Percentiles rank a stretch among this genome's conserved stretches.
Conservation (phyloP, 1,139 yeast genomes). For the Geotrichum restrictum region DNA sequence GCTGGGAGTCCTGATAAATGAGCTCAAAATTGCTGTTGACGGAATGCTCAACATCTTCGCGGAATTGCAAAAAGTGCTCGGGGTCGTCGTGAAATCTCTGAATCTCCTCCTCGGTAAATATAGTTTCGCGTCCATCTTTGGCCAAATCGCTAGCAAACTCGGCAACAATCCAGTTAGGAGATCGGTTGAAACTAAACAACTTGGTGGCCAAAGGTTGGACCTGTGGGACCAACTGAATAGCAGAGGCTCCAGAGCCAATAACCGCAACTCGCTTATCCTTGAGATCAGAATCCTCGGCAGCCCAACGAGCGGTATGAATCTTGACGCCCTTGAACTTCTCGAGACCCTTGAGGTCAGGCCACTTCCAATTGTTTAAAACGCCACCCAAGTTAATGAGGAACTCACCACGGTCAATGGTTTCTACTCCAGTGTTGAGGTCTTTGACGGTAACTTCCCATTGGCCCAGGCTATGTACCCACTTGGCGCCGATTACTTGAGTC, state of each 20-base stretch:
- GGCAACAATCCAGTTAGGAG: conserved; percentile 19
- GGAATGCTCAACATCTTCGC: conserved; percentile 26
- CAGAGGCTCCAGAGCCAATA: conserved; percentile 12
- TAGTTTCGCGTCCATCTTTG: conserved; percentile 18
- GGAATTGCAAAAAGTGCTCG: conserved; percentile 24
- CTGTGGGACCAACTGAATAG: conserved; percentile 9
- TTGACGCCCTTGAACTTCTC: not conserved
- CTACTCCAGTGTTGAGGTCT: not conserved
- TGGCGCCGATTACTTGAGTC: conserved; percentile 9
- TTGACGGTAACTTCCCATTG: not conserved
- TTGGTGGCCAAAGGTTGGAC: not conserved
- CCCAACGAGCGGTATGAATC: not conserved
- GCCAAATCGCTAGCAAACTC: conserved; percentile 20
- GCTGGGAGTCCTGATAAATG: conserved; percentile 19
- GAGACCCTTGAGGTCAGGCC: not conserved
- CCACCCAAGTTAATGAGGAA: not conserved
- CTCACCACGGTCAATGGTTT: not conserved
- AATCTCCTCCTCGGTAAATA: conserved; percentile 21
- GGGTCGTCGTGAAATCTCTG: conserved; percentile 22
- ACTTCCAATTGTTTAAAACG: not conserved
- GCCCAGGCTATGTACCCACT: not conserved
- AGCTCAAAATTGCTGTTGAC: conserved; percentile 19
- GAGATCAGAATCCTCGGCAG: not conserved
- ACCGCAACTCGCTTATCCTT: not conserved
- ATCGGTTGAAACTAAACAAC: conserved; percentile 9